Conservation (phyloP, 2,329 filamentous ascomycete species). For the Aspergillus intermedius region DNA sequence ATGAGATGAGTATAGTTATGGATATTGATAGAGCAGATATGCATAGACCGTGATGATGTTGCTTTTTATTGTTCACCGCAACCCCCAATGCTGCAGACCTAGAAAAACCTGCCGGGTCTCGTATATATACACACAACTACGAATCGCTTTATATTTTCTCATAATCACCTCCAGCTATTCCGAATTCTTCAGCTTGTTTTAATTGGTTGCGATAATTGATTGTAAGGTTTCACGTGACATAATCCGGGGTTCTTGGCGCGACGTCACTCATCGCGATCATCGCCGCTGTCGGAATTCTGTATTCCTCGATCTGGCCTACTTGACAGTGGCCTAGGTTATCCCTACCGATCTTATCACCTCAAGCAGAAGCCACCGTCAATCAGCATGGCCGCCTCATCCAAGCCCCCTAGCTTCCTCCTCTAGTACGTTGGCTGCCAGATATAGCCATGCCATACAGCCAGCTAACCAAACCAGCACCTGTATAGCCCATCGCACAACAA, state of each 20-base stretch:
- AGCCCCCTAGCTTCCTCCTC: constrained; percentile 59
- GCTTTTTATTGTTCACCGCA: too few relatives aligned
- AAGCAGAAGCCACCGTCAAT: too few relatives aligned
- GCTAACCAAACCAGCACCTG: constrained; percentile 59
- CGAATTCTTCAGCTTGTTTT: not conserved
- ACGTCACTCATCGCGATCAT: constrained; percentile 12
- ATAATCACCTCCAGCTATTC: too few relatives aligned
- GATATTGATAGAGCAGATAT: not conserved
- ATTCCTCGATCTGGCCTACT: not conserved
- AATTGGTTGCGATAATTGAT: not conserved
- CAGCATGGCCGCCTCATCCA: constrained; percentile 65
- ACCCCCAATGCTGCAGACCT: too few relatives aligned
- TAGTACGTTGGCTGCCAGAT: constrained; percentile 52
- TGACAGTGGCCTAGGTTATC: not conserved
- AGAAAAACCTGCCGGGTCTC: too few relatives aligned
- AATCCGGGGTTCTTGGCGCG: constrained; percentile 13
- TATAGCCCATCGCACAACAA: constrained; percentile 88
- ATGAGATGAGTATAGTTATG: not conserved
- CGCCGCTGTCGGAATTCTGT: not conserved
- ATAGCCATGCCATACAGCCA: not conserved
- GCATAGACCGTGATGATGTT: not conserved
- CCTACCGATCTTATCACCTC: too few relatives aligned
- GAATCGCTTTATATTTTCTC: too few relatives aligned
- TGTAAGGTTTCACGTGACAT: constrained; percentile 8
- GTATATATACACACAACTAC: too few relatives aligned